Evolutionary conservation across 768 basidiomycete species (phyloP).

Genomic region (Mycena sanguinolenta): DNA sequence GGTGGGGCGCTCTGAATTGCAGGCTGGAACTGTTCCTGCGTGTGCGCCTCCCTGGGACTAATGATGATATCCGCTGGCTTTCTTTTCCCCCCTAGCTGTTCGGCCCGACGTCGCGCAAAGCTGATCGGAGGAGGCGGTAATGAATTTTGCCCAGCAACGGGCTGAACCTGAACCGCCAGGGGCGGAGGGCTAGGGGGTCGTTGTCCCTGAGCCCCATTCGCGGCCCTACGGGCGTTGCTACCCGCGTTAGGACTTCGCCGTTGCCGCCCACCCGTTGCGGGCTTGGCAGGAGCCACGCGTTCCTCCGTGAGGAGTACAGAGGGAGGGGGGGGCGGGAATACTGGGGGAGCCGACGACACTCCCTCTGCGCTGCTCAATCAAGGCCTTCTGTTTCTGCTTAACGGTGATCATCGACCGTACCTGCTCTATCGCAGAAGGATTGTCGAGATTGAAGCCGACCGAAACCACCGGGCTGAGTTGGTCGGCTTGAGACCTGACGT

Average conservation of each 20-base stretch:
- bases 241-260: conserved; percentile 56
- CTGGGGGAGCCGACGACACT: conserved; percentile 63
- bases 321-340: conserved; percentile 44
- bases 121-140: conserved; percentile 81
- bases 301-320: conserved; percentile 43
- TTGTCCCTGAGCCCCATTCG: conserved; percentile 40
- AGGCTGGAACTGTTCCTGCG: conserved; percentile 69
- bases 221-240: conserved; percentile 44
- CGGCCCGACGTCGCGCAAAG: conserved; percentile 81
- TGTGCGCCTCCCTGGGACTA: conserved; percentile 72
- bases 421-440: conserved; percentile 70
- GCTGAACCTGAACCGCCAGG: conserved; percentile 47
- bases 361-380: conserved; percentile 78
- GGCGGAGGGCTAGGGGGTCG: conserved; percentile 39
- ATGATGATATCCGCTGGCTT: conserved; percentile 88
- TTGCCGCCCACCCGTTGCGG: conserved; percentile 18
- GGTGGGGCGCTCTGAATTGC: conserved; percentile 85
- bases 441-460: conserved; percentile 67
- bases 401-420: conserved; percentile 71
- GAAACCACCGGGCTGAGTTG: conserved; percentile 77
- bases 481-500: conserved; percentile 58
- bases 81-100: conserved; percentile 72
- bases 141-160: conserved; percentile 51
- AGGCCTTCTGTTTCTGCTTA: conserved; percentile 80
- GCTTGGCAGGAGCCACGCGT: conserved; percentile 40